Evolutionary conservation across 2,329 filamentous ascomycete genomes (phyloP), one percentile per base, ranked within the genome.

Genomic region (Parascedosporium putredinis): DNA sequence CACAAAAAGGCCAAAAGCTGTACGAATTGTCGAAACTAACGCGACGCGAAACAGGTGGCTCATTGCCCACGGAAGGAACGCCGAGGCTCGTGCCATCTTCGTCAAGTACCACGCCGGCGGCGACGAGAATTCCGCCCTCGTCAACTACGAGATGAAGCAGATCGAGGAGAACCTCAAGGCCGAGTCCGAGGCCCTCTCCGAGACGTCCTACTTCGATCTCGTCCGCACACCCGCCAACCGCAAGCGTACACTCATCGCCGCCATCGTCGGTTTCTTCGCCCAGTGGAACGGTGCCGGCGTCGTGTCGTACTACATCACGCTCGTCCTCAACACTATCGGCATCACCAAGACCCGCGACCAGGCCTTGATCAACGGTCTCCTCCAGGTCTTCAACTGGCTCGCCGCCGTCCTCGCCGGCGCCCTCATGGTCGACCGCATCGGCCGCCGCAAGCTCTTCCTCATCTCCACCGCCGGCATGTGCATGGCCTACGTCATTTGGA

Each of bases 31-130:
- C n/a, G n/a, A n/a, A n/a, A n/a, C n/a, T n/a, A n/a, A n/a, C n/a
- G 38, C 7, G 12, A 7, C 40, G n/a, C 12, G 8, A 10, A 20
- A 14, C 18, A 46, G 52, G 29, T 55, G 51, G 50, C 52, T 55
- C 9, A 24, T 52, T 9, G 27, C 46, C 18, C 42, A 51, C 3
- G 49, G 45, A 3, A 33, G 31, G 8, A 22, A 18, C 3, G 42
- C 50, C n/a, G 46, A 52, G 24, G 51, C 54, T 1, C 33, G 24
- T 5, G 24, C 52, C 2, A 60, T 65, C 20, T 53, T 72, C 0
- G 62, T 62, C 18, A 67, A 65, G 34, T 72, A 69, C 53, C 71
- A 74, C 49, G 65, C 64, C 7, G 65, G 69, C 52, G 70, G 69
- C 5, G 64, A 73, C 50, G 53, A 52, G 27, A 58, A 52, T 44